Evolutionary conservation across 1,139 yeast genomes (phyloP), one percentile per base, ranked within the genome.

Genomic region (Yamadazyma triangularis): DNA sequence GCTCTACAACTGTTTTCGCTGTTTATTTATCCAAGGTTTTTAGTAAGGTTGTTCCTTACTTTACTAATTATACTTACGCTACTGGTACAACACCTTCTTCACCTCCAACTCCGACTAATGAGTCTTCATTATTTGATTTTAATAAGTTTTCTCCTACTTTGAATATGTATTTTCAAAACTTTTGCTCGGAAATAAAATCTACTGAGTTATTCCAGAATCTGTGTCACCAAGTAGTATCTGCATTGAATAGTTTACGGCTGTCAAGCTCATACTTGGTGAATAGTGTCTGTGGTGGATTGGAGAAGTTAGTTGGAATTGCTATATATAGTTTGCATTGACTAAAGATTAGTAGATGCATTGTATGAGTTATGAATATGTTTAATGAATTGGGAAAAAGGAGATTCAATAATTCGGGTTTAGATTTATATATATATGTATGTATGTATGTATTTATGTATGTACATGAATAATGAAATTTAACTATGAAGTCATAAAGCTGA

Each of bases 401-500:
- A 13, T 24, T 11, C 10, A 4, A 24, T 24, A 5, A 11, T 24
- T 10, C 8, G 21, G 21, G 21, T 18, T 18, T 18, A 18, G 21
- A 10, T 18, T 18, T 18, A 18, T 18, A 18, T 18, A 18, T 18
- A 18, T 18, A 18, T 18, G 10, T 18, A 18, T 18, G 10, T 18
- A 18, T 18, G 10, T 18, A 18, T 18, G n/a, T n/a, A n/a, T n/a
- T n/a, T n/a, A n/a, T n/a, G 21, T 18, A 18, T 18, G 8, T 18
- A 8, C 10, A n/a, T n/a, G n/a, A n/a, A n/a, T n/a, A n/a, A n/a
- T n/a, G n/a, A n/a, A n/a, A n/a, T 18, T 18, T 18, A 10, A 14
- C 18, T 32, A 44, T 18, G 75, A 72, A 33, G 72, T 71, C 70
- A 84, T 64, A 47, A 85, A 85, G 21, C 86, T 79, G 4, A 87